Base-by-base conservation (phyloP, 2,329 filamentous ascomycete species). In the Colletotrichum kahawae region DNA sequence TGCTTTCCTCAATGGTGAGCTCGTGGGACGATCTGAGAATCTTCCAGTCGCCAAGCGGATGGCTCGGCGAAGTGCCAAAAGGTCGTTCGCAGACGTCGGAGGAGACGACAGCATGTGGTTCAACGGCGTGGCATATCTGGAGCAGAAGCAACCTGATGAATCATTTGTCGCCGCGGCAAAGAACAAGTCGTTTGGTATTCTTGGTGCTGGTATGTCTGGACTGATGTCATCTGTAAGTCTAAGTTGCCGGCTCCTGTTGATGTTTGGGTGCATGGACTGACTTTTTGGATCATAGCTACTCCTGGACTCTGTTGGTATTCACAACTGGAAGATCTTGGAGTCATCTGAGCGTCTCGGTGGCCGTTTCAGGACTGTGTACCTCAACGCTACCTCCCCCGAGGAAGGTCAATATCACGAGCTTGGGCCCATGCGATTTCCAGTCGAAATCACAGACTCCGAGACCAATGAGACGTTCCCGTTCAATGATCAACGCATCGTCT, bases 261-360 rank as follows among this genome's bases (percentile, higher is more conserved):
- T n/a, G 2, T 24, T 5, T 4, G 24, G n/a, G 14, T 54, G n/a
- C 4, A 16, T 9, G 5, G 7, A 8, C 21, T 56, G 43, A 51
- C 43, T 51, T 9, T 13, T 51, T 51, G 43, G n/a, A 12, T 51
- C n/a, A 51, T 33, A 80, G 68, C 78, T 86, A 12, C 81, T 87
- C 14, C 83, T 88, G 3, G 83, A 86, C n/a, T 86, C 84, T 7
- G 84, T 86, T 2, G 85, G 86, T 1, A 81, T 88, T 7, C 83
- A 84, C 18, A 84, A 87, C 67, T 86, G 86, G 86, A 84, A 86
- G 48, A 85, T 88, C 0, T 78, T 85, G 4, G 86, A 88, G 76
- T 85, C 86, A 0, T 83, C 83, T 0, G 78, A 83, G 2, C 80
- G 85, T 12, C 71, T 87, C 2, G 86, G 86, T 0, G 86, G 86